Evolutionary conservation across 257 asterid species (phyloP), one percentile per base, ranked within the genome.

Genomic region (Penstemon barbatus): DNA sequence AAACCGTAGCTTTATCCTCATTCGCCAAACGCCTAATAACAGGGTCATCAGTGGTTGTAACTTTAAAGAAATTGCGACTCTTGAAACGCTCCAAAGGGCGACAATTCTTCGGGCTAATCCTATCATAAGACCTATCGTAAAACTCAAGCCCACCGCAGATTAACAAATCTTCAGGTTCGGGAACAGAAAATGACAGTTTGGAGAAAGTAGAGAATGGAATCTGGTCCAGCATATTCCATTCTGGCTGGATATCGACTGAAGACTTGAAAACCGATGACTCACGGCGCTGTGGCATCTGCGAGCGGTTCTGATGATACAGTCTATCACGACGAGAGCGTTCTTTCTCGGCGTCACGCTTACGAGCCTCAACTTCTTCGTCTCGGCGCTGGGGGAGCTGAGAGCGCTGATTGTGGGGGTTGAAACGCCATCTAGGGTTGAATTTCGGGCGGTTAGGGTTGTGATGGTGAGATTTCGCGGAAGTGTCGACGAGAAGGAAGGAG

Each of bases 151-250:
- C 87, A 0, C 99, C 99, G 19, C 96, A 91, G 9, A 94, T 80
- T 49, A 94, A 72, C 57, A 94, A 70, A 58, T 94, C 97, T 68
- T 94, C 97, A 0, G 99, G 97, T 72, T 94, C 99, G 0, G 89
- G 85, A 0, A 87, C 96, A 0, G 97, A 68, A 70, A 81, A 94
- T 0, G 99, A 89, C 12, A 94, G 75, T 65, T 94, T 94, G 0
- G 92, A 85, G 80, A 94, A 94, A 1, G 93, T 94, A 5, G 99
- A 91, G 85, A 94, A 94, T 0, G 99, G 99, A 49, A 94, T 91
- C 74, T 94, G 99, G 59, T 94, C 99, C 0, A 94, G 85, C 99
- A 94, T 94, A 12, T 91, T 94, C 99, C 99, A 94, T 51, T 94
- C 99, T 0, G 99, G 99, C 74, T 91, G 99, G 71, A 94, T 94